These are phyloP conservation scores for Rhytidiadelphus loreus DNA, from an alignment of 225 moss, liverwort and hornwort species.

Conservation along the genomic window DNA sequence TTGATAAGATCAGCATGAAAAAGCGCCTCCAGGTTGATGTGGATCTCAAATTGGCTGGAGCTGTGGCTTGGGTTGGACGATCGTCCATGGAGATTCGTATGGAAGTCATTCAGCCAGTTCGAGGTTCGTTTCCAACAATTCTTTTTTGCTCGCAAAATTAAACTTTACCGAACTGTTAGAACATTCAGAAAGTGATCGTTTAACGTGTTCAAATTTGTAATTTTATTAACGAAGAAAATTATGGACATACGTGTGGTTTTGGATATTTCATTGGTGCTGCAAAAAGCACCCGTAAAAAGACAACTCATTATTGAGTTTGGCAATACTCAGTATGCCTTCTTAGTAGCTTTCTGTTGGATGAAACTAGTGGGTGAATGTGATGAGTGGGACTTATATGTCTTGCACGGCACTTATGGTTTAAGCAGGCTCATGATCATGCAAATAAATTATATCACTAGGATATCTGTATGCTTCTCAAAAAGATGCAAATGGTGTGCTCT, in stretches of 20 bases:
- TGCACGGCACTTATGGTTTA: not conserved
- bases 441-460: not conserved
- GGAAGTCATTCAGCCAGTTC: slow-evolving; percentile 77
- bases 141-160: not conserved
- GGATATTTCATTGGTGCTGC: not conserved
- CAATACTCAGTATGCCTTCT: not conserved
- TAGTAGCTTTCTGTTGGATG: not conserved
- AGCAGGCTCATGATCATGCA: not conserved
- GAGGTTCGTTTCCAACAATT: slow-evolving; percentile 2
- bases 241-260: not conserved
- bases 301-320: not conserved
- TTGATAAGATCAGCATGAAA: slow-evolving; percentile 82
- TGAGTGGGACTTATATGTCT: not conserved
- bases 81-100: slow-evolving; percentile 98
- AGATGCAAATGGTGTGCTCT: not conserved
- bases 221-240: not conserved
- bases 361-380: not conserved
- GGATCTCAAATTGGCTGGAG: slow-evolving; percentile 67
- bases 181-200: not conserved
- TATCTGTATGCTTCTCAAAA: not conserved
- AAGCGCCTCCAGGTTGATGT: slow-evolving; percentile 54
- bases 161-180: not conserved
- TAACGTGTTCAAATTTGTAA: not conserved
- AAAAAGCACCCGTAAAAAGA: not conserved
- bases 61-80: slow-evolving; percentile 86